Conservation (phyloP, 2,329 filamentous ascomycete genomes). For the Ophiocordyceps australis region DNA sequence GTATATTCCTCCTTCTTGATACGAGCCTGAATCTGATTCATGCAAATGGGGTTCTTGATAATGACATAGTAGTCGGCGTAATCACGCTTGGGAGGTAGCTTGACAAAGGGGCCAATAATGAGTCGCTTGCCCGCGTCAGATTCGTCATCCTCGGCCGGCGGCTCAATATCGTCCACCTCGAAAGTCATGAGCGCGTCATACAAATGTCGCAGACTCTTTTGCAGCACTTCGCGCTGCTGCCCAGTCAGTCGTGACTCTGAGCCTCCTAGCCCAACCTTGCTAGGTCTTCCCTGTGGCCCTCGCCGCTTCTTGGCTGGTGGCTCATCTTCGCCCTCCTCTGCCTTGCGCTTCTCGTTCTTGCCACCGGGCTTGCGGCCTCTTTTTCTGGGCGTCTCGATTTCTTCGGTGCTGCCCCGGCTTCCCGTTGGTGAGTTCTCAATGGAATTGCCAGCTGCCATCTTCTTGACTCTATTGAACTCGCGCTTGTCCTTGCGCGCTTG, state of each 20-base stretch:
- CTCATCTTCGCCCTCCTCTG: constrained; percentile 58
- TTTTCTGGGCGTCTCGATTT: constrained; percentile 59
- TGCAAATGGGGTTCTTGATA: constrained; percentile 83
- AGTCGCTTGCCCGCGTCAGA: constrained; percentile 47
- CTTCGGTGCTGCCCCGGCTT: constrained; percentile 74
- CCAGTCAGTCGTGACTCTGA: constrained; percentile 33
- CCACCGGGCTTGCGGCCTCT: constrained; percentile 64
- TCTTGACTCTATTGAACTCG: constrained; percentile 56
- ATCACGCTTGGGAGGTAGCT: constrained; percentile 71
- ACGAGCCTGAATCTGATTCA: constrained; percentile 86
- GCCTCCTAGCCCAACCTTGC: constrained; percentile 26
- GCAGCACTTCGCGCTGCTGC: constrained; percentile 58
- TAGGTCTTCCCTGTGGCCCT: constrained; percentile 51
- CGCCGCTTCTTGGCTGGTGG: constrained; percentile 64
- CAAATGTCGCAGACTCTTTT: constrained; percentile 58
- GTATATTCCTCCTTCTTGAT: constrained; percentile 94
- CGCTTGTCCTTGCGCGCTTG: constrained; percentile 70
- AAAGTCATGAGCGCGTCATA: constrained; percentile 70
- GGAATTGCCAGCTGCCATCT: constrained; percentile 14
- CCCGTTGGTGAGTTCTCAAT: constrained; percentile 54
- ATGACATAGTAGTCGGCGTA: constrained; percentile 93
- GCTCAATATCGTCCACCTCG: constrained; percentile 55
- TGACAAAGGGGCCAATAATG: constrained; percentile 88
- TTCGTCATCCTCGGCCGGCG: constrained; percentile 36
- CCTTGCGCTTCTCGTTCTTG: constrained; percentile 76